Base-by-base conservation (phyloP, 192 early-diverging fungal genomes). In the Chytriomyces confervae region DNA sequence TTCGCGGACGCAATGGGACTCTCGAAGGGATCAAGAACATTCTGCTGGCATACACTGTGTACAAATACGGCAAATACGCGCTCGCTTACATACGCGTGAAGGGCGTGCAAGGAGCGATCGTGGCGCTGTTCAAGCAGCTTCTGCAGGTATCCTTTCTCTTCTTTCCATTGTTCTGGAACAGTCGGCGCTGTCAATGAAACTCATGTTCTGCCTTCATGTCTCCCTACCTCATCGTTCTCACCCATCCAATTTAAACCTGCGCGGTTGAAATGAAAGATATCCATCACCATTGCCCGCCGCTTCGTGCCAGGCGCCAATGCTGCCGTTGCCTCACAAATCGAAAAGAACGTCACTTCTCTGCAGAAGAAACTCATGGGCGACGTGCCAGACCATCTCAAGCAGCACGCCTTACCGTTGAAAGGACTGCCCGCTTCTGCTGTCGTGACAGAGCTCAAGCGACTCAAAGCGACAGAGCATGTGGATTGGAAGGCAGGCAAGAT, bases 401-500 rank as follows among this genome's bases (percentile, higher is more conserved):
- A 93, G 80, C 81, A 86, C 53, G 67, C 82, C 7, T 84, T 97
- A 62, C 95, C 95, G 46, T 78, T 77, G 24, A 61, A 81, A 2
- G 92, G 95, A 47, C 85, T 95, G 82, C 67, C 84, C 6, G 84
- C 91, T 23, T 81, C 89, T 6, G 80, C 85, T 65, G 84, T 96
- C 50, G 74, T 88, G n/a, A 78, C 84, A 2, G 86, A 92, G 36
- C 85, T 95, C 43, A 36, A 66, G 70, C 70, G 77, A 53, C 90
- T 83, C 83, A 88, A 84, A 3, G 81, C 18, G 6, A 29, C 6
- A 10, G 77, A 57, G n/a, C 27, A 90, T 45, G 79, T 90, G 13
- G 89, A 95, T 68, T 98, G 95, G 95, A 86, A 92, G 70, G 86
- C 87, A 53, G 97, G 97, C 29, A 92, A 91, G 66, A 91, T 94